Conservation (phyloP, 1,284 basidiomycete genomes). For the Fomitopsis schrenkii region DNA sequence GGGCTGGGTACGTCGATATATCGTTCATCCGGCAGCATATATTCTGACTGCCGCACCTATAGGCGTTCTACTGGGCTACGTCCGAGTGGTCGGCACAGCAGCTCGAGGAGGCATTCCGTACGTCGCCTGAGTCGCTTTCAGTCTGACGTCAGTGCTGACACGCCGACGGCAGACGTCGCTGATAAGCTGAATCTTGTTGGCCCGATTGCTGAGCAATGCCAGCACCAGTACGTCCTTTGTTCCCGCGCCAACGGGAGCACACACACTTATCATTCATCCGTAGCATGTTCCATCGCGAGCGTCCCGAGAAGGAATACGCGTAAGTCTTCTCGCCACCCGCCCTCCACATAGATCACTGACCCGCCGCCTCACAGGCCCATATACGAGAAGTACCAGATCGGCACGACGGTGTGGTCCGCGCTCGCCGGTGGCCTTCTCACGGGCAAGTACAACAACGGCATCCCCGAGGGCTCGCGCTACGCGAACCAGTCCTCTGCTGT, state of each 20-base stretch:
- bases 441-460: constrained; percentile 55
- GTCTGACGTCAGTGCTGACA: neutral
- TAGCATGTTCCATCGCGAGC: constrained; percentile 70
- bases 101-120: constrained; percentile 70
- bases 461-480: constrained; percentile 63
- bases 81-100: constrained; percentile 78
- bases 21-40: neutral
- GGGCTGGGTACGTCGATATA: constrained; percentile 45
- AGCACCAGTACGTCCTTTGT: constrained; percentile 49
- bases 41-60: neutral
- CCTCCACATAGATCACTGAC: neutral
- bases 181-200: constrained; percentile 65
- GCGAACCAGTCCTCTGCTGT: constrained; percentile 46
- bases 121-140: constrained; percentile 19
- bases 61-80: constrained; percentile 74
- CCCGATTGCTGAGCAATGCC: constrained; percentile 79
- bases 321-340: constrained; percentile 19
- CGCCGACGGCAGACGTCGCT: constrained; percentile 52
- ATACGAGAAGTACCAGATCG: constrained; percentile 58
- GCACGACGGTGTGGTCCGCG: constrained; percentile 74
- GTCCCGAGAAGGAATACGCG: constrained; percentile 83
- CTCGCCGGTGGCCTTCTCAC: constrained; percentile 71
- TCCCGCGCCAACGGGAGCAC: neutral
- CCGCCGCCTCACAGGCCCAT: constrained; percentile 35
- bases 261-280: neutral